Evolutionary conservation across 192 early-diverging fungal genomes (phyloP), one percentile per base, ranked within the genome.

Genomic region (Coemansia sp.): DNA sequence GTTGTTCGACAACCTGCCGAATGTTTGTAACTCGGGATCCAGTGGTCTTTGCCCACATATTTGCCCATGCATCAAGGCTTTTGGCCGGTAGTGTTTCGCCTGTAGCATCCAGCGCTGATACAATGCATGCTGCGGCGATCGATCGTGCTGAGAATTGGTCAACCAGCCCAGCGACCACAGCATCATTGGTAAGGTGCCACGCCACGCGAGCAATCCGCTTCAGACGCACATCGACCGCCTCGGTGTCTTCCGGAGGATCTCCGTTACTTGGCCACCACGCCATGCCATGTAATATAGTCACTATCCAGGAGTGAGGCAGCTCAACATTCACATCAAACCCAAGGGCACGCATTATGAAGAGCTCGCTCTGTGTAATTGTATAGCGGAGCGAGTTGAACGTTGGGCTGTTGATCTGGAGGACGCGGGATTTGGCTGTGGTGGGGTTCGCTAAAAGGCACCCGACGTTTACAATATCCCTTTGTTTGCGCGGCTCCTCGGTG

Each of bases 401-500:
- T 11, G 30, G 31, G 13, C 38, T 42, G 22, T 28, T 48, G 22
- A 69, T 45, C 13, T 59, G 56, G 0, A 65, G 57, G 50, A 59
- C 54, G 10, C 41, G 30, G 20, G 19, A 11, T 2, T 2, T 6
- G 22, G 45, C 0, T 4, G 38, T 61, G 3, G 55, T 37, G 2
- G 50, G 64, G 19, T 76, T 38, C 11, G 41, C 64, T 13, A 76
- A 6, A 30, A 45, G 65, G 56, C 57, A 59, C 4, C 64, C 67
- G 22, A 66, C 63, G 22, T 75, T 75, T 33, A 69, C 65, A 2
- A 75, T 66, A 15, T 75, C 67, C 10, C 67, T 55, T 41, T 70
- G 67, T 41, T 66, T 75, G 28, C 67, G 67, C 23, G 73, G 67
- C 37, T 75, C 67, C 34, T 75, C 67, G n/a, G 73, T 75, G 13